Conservation (phyloP, 1,284 basidiomycete genomes). For the Quambalaria eucalypti region DNA sequence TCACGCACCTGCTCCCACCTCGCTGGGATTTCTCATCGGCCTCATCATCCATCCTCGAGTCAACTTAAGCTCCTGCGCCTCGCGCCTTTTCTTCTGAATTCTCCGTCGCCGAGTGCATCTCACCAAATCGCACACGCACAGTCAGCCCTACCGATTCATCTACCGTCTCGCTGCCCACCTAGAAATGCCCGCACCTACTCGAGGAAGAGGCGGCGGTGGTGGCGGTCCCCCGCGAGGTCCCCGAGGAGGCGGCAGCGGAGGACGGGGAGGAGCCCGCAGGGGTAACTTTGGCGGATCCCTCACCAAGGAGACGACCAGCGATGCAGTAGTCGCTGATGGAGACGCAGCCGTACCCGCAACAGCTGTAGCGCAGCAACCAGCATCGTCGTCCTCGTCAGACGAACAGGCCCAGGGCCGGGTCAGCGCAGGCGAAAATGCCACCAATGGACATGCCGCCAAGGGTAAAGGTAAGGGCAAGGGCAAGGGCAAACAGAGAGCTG, state of each 20-base stretch:
- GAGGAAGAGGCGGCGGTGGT: background rate
- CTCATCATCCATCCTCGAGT: too few species aligned
- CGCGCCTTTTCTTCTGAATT: too few species aligned
- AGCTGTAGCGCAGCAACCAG: background rate
- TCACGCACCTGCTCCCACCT: too few species aligned
- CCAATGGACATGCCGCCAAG: background rate
- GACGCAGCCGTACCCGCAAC: background rate
- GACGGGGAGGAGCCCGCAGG: conserved; percentile 7
- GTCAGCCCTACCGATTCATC: background rate
- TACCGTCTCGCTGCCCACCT: background rate
- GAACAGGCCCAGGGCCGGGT: background rate
- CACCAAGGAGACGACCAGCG: conserved; percentile 7
- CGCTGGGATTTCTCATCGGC: too few species aligned
- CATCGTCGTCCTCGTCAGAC: too few species aligned
- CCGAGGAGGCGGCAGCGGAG: background rate
- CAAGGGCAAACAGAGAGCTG: background rate
- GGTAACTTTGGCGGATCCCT: conserved; percentile 29
- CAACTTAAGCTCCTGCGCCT: too few species aligned
- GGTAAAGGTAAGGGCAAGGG: conserved; percentile 1
- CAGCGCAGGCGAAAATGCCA: background rate
- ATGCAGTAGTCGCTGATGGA: too few species aligned
- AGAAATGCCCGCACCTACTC: background rate
- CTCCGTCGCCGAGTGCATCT: too few species aligned
- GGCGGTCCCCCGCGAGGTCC: background rate
- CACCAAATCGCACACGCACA: too few species aligned